Conservation (phyloP, 768 basidiomycete species). For the Rhodocollybia butyracea region DNA sequence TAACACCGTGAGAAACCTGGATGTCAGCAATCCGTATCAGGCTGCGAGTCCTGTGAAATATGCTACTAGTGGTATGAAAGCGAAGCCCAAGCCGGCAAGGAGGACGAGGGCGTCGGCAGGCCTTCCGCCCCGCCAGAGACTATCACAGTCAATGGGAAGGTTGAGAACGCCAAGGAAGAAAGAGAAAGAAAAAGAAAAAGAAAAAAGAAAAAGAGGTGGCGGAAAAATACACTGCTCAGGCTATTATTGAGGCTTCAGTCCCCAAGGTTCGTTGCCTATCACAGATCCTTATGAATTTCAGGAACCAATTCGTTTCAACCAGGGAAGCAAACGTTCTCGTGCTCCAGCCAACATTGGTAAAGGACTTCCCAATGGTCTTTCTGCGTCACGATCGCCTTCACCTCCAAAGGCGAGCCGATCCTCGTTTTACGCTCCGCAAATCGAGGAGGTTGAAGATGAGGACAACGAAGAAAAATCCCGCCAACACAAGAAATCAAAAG, state of each 20-base stretch:
- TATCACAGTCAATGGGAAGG: not conserved
- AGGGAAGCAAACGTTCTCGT: slow-evolving; percentile 79
- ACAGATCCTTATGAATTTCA: not conserved
- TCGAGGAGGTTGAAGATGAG: slow-evolving; percentile 36
- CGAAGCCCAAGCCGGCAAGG: slow-evolving; percentile 35
- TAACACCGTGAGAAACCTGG: slow-evolving; percentile 62
- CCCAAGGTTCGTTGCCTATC: slow-evolving; percentile 51
- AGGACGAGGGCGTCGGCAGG: slow-evolving; percentile 41
- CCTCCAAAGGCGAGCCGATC: slow-evolving; percentile 1
- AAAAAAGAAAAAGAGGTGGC: slow-evolving; percentile 17
- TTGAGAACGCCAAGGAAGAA: slow-evolving; percentile 9
- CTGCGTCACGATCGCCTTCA: slow-evolving; percentile 13
- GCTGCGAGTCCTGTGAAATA: slow-evolving; percentile 62
- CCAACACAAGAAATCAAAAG: slow-evolving; percentile 47
- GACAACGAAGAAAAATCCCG: slow-evolving; percentile 31
- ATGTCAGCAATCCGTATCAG: slow-evolving; percentile 78
- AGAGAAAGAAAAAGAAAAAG: slow-evolving; percentile 24
- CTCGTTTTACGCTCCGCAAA: slow-evolving; percentile 6
- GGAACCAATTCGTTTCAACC: slow-evolving; percentile 8
- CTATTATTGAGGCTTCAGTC: slow-evolving; percentile 74
- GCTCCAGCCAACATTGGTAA: slow-evolving; percentile 60
- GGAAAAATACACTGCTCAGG: slow-evolving; percentile 49
- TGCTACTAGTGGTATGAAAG: slow-evolving; percentile 35
- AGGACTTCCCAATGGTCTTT: slow-evolving; percentile 11
- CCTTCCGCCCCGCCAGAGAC: slow-evolving; percentile 22